Evolutionary conservation across 805 yeast species (phyloP).

Genomic region (Hanseniaspora lindneri): DNA sequence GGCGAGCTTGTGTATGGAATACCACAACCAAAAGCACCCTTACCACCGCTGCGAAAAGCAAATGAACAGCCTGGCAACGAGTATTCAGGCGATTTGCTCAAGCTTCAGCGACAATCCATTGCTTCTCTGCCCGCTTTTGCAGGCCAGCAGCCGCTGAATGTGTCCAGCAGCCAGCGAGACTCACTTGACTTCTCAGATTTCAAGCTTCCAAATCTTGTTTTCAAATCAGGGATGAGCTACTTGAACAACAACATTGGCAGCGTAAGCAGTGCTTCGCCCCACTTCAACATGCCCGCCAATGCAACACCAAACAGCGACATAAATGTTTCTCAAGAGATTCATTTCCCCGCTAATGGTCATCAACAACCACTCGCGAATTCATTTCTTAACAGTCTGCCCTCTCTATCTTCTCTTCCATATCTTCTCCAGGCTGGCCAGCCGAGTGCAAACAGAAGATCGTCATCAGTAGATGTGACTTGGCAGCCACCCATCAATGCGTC

Average conservation of each 20-base stretch:
- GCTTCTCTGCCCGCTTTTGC: background rate
- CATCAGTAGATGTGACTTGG: background rate
- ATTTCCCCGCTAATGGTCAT: too few relatives aligned
- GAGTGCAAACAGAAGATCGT: background rate
- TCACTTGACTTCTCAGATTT: background rate
- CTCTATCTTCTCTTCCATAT: background rate
- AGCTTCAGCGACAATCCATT: background rate
- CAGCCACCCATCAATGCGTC: background rate
- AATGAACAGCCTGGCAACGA: background rate
- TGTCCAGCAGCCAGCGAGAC: background rate
- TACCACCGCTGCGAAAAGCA: background rate
- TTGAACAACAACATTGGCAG: background rate
- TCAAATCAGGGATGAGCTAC: background rate
- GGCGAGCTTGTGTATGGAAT: too few relatives aligned
- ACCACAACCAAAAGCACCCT: background rate
- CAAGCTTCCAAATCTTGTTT: slow-evolving; percentile 3
- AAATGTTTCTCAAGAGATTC: too few relatives aligned
- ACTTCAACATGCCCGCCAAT: too few relatives aligned
- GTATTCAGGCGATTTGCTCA: background rate
- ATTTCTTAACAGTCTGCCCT: background rate
- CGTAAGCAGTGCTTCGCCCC: too few relatives aligned
- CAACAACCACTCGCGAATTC: background rate
- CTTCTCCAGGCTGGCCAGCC: background rate
- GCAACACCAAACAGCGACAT: too few relatives aligned
- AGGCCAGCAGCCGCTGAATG: background rate